A percentile compares a stretch with the other conserved stretches of the same genome.
phyloP scores from a whole-genome alignment of 192 early-diverging fungal genomes.

The Borealophlyctis nickersoniae region DNA sequence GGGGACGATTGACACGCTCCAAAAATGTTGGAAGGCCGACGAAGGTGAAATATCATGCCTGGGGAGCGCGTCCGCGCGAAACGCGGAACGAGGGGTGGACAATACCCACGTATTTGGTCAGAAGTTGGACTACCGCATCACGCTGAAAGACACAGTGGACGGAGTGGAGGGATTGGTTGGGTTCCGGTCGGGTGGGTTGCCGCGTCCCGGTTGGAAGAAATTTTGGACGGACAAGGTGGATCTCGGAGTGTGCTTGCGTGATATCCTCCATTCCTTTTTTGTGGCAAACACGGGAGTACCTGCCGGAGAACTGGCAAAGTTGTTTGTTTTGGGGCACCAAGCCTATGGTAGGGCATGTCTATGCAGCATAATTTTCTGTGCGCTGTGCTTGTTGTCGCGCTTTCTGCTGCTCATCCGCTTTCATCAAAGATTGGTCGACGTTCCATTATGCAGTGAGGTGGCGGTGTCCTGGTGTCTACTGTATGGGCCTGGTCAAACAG shows the following conservation, averaged over 20 bases:
- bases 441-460: conserved; percentile 8
- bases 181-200: conserved; percentile 5
- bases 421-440: conserved; percentile 2
- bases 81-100: background rate
- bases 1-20: conserved; percentile 6
- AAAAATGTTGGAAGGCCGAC: conserved; percentile 1
- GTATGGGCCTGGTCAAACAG: conserved; percentile 6
- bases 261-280: background rate
- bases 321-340: conserved; percentile 14
- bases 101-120: background rate
- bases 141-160: conserved; percentile 9
- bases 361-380: too few species aligned
- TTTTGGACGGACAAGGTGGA: conserved; percentile 1
- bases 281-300: background rate
- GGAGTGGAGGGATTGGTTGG: conserved; percentile 3
- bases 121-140: conserved; percentile 15
- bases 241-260: conserved; percentile 5
- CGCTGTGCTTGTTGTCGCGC: too few species aligned
- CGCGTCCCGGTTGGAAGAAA: background rate
- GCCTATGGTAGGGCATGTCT: conserved; percentile 7
- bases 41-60: conserved; percentile 8
- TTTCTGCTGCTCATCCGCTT: too few species aligned
- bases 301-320: background rate
- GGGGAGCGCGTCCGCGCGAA: conserved; percentile 5
- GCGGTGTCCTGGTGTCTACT: conserved; percentile 7